A percentile compares a stretch with the other conserved stretches of the same genome.
Evolutionary conservation across 768 basidiomycete species (phyloP).

Genomic region (Sarcodon aspratus): DNA sequence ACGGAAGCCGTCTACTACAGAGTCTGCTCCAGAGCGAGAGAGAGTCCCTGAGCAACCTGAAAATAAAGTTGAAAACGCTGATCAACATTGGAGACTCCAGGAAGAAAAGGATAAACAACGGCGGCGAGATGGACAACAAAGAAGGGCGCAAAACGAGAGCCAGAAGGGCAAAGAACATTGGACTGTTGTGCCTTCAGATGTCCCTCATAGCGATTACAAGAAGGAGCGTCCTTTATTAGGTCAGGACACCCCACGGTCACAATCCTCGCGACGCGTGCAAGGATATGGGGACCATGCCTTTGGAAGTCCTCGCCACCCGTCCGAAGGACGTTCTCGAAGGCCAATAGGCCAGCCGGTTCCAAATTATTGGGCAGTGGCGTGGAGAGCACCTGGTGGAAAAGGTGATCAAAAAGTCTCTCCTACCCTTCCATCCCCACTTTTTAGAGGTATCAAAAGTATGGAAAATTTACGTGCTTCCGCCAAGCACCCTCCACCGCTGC

Average conservation of each 20-base stretch:
- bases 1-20: slow-evolving; percentile 26
- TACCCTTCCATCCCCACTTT: slow-evolving; percentile 19
- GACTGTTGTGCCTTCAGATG: slow-evolving; percentile 9
- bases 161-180: slow-evolving; percentile 6
- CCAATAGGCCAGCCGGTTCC: slow-evolving; percentile 31
- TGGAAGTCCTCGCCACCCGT: slow-evolving; percentile 8
- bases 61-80: slow-evolving; percentile 19
- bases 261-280: neutral
- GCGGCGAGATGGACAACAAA: slow-evolving; percentile 2
- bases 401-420: slow-evolving; percentile 24
- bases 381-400: slow-evolving; percentile 32
- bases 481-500: slow-evolving; percentile 10
- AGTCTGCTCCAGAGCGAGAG: slow-evolving; percentile 40
- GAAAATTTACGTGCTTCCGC: slow-evolving; percentile 32
- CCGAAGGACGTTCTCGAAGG: neutral
- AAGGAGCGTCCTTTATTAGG: slow-evolving; percentile 11
- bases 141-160: neutral
- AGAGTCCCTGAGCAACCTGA: slow-evolving; percentile 27
- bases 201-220: slow-evolving; percentile 11
- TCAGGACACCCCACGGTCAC: slow-evolving; percentile 7
- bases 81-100: slow-evolving; percentile 18
- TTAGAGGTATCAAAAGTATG: slow-evolving; percentile 42
- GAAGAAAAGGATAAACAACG: slow-evolving; percentile 17
- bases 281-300: neutral
- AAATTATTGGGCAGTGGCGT: slow-evolving; percentile 33